These are phyloP conservation scores for Rosa chinensis DNA, from an alignment of 306 rosid genomes.

Conservation along the genomic window DNA sequence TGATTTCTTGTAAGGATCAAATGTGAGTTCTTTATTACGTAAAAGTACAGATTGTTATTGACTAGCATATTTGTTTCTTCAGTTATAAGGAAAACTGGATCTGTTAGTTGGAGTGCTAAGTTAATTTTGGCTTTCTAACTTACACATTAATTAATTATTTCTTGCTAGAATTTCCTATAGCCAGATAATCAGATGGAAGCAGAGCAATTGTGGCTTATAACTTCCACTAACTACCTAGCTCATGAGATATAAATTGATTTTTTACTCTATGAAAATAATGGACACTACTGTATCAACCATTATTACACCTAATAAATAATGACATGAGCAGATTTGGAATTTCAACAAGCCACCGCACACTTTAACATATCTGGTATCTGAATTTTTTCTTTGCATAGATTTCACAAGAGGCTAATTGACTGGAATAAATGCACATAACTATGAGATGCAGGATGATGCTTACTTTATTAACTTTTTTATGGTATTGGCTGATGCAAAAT, in stretches of 20 bases:
- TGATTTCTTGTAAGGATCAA: conserved; percentile 75
- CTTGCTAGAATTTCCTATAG: conserved; percentile 7
- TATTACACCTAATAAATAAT: not conserved
- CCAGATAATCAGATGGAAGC: not conserved
- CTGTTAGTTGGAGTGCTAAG: not conserved
- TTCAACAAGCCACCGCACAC: not conserved
- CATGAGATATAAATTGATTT: not conserved
- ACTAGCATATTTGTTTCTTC: not conserved
- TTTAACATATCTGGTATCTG: not conserved
- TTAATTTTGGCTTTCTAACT: not conserved
- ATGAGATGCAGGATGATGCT: not conserved
- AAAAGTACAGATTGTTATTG: not conserved
- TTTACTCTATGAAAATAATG: not conserved
- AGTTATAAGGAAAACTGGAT: conserved; percentile 3
- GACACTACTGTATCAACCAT: not conserved
- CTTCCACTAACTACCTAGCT: not conserved
- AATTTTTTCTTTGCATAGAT: not conserved
- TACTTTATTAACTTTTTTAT: not conserved
- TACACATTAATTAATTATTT: not conserved
- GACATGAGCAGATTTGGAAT: not conserved
- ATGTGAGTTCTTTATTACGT: conserved; percentile 59
- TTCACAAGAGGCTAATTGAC: not conserved
- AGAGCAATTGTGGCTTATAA: not conserved
- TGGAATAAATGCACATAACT: not conserved
- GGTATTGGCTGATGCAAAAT: not conserved